Percentiles rank a stretch among this genome's conserved stretches.
These are phyloP conservation scores for Ophiocordyceps camponoti-floridani DNA, from an alignment of 2,329 filamentous ascomycete species.

Conservation along the genomic window DNA sequence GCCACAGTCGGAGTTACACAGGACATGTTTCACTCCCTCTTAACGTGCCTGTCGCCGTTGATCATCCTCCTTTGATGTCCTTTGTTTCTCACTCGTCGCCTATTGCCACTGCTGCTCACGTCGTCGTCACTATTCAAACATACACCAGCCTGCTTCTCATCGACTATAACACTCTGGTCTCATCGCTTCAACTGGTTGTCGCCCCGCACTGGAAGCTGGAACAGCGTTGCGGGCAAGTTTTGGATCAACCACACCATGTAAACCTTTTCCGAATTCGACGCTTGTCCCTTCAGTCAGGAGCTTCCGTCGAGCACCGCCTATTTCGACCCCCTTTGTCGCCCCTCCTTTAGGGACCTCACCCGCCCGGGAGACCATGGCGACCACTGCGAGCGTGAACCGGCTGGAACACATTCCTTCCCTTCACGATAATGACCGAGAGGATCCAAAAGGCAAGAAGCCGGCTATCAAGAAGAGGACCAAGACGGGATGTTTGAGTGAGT, in stretches of 20 bases:
- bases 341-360: constrained; percentile 1
- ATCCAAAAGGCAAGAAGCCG: constrained; percentile 26
- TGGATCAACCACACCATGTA: constrained; percentile 4
- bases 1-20: constrained; percentile 8
- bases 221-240: not conserved
- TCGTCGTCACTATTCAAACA: not conserved
- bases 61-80: constrained; percentile 4
- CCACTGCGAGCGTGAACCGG: constrained; percentile 3
- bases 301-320: not conserved
- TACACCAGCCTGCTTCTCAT: not conserved
- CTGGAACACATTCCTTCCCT: constrained; percentile 14
- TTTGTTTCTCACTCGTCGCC: not conserved
- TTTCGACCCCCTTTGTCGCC: not conserved
- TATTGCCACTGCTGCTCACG: not conserved
- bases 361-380: constrained; percentile 1
- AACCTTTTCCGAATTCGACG: constrained; percentile 1
- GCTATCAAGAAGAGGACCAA: constrained; percentile 59
- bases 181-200: not conserved
- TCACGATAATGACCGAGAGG: constrained; percentile 19
- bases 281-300: not conserved
- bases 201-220: not conserved
- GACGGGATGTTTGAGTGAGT: constrained; percentile 76
- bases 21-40: constrained; percentile 8
- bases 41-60: constrained; percentile 5
- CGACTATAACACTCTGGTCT: not conserved